Conservation (phyloP, 2,329 filamentous ascomycete genomes). For the Pezicula carpinea region DNA sequence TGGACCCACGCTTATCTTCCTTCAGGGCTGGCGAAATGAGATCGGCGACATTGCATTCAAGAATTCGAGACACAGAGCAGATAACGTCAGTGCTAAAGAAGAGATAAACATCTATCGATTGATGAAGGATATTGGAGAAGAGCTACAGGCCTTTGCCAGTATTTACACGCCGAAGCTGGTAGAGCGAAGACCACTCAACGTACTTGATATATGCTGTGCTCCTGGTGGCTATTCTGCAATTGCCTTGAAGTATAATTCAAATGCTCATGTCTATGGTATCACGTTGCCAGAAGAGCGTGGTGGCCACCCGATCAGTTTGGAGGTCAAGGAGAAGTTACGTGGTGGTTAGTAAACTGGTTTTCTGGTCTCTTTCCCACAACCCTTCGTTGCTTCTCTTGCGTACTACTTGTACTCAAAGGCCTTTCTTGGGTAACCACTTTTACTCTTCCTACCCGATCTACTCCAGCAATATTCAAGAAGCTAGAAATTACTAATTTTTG, state of each 20-base stretch:
- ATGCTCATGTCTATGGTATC: conserved; percentile 14
- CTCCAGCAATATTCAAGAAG: too few species aligned
- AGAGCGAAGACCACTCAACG: conserved; percentile 6
- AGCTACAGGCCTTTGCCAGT: conserved; percentile 31
- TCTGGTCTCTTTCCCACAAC: background rate
- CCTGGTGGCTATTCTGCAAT: conserved; percentile 17
- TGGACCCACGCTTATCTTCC: conserved; percentile 2
- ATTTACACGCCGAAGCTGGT: background rate
- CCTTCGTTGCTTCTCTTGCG: too few species aligned
- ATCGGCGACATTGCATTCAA: conserved; percentile 39
- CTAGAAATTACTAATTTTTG: conserved; percentile 9
- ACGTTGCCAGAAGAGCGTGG: conserved; percentile 14
- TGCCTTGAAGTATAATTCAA: conserved; percentile 15
- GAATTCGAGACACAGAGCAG: conserved; percentile 33
- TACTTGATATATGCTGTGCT: conserved; percentile 26
- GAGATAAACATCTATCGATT: conserved; percentile 33
- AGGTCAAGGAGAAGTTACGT: background rate
- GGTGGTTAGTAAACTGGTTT: background rate
- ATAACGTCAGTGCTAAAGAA: conserved; percentile 24
- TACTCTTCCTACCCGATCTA: too few species aligned
- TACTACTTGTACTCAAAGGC: too few species aligned
- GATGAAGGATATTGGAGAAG: conserved; percentile 38
- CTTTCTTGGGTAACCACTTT: too few species aligned
- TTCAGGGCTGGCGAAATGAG: conserved; percentile 40
- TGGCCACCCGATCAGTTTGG: conserved; percentile 11